These are phyloP conservation scores for Exophiala alcalophila DNA, from an alignment of 2,329 filamentous ascomycete species.

Conservation along the genomic window DNA sequence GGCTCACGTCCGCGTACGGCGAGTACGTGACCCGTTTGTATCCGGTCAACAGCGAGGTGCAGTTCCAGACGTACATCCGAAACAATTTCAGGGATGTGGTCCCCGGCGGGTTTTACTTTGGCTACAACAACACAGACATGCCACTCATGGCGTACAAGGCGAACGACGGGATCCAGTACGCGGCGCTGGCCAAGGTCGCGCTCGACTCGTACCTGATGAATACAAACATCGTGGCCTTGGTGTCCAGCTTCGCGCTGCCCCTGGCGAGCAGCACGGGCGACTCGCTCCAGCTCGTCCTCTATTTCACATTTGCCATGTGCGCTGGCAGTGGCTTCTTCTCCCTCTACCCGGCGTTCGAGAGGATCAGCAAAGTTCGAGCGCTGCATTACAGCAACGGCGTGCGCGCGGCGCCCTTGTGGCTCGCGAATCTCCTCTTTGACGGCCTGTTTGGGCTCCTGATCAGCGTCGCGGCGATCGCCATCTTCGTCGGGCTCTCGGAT, in stretches of 20 bases:
- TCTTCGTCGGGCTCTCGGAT: slow-evolving; percentile 7
- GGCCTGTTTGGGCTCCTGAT: slow-evolving; percentile 19
- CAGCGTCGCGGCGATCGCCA: slow-evolving; percentile 6
- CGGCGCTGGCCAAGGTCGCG: slow-evolving; percentile 55
- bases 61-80: slow-evolving; percentile 65
- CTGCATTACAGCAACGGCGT: slow-evolving; percentile 27
- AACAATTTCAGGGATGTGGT: slow-evolving; percentile 63
- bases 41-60: slow-evolving; percentile 58
- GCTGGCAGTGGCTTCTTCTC: slow-evolving; percentile 84
- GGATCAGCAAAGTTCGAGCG: slow-evolving; percentile 14
- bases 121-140: slow-evolving; percentile 59
- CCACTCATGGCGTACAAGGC: slow-evolving; percentile 69
- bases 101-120: slow-evolving; percentile 74
- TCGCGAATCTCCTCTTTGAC: slow-evolving; percentile 24
- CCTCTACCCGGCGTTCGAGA: slow-evolving; percentile 40
- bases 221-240: slow-evolving; percentile 66
- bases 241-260: slow-evolving; percentile 69
- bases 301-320: slow-evolving; percentile 73
- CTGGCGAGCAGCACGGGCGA: slow-evolving; percentile 66
- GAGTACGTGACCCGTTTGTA: background rate
- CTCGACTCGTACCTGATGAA: slow-evolving; percentile 64
- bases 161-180: slow-evolving; percentile 57
- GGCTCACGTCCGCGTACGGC: background rate
- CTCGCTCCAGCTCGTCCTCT: slow-evolving; percentile 74
- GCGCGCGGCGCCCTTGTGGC: slow-evolving; percentile 18